Evolutionary conservation across 495 filamentous ascomycete species (phyloP).

Genomic region (Penicillium nucicola): DNA sequence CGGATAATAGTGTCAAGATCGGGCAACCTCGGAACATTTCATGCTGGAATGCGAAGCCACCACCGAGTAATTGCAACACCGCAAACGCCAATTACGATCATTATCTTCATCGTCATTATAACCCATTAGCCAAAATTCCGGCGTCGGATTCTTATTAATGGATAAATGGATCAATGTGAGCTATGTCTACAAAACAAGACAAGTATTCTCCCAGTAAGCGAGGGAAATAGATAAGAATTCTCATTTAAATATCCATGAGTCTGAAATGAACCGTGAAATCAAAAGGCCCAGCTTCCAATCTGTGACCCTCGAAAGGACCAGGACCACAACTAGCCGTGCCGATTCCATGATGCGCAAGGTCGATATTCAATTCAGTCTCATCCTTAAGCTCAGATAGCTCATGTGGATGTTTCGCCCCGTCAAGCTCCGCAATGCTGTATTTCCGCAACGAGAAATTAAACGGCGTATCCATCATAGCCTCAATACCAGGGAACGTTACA

Average conservation of each 20-base stretch:
- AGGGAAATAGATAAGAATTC: no score
- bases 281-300: constrained; percentile 15
- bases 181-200: no score
- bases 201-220: no score
- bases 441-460: constrained; percentile 55
- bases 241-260: not conserved
- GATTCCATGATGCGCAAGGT: constrained; percentile 60
- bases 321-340: constrained; percentile 18
- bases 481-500: constrained; percentile 43
- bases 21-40: constrained; percentile 26
- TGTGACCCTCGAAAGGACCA: constrained; percentile 13
- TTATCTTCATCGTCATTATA: constrained; percentile 23
- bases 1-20: constrained; percentile 17
- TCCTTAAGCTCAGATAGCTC: constrained; percentile 48
- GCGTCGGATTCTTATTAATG: no score
- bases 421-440: constrained; percentile 51
- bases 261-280: constrained; percentile 10
- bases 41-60: constrained; percentile 15
- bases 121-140: constrained; percentile 14
- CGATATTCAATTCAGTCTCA: constrained; percentile 56
- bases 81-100: constrained; percentile 12
- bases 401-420: constrained; percentile 53
- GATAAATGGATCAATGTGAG: no score
- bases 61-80: no score
- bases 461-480: constrained; percentile 21